These are phyloP conservation scores for Solanum ahanhuiri DNA, from an alignment of 257 asterid genomes.

Conservation along the genomic window DNA sequence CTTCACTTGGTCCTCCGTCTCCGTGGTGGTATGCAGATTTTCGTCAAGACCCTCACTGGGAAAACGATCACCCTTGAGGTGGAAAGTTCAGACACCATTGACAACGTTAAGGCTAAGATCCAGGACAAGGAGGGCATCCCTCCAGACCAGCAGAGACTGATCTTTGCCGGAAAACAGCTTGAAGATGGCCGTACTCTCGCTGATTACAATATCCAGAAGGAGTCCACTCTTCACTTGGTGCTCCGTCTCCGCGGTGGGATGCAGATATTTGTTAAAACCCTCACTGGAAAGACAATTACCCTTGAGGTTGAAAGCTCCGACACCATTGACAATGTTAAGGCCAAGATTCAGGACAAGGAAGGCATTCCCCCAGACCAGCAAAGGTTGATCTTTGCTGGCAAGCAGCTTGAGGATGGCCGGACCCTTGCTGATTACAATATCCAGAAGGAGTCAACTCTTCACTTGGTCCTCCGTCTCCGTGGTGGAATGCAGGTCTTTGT, in stretches of 20 bases:
- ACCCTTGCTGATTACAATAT: slow-evolving; percentile 24
- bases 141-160: background rate
- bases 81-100: background rate
- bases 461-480: slow-evolving; percentile 35
- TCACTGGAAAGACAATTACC: background rate
- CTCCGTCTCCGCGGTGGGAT: background rate
- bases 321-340: background rate
- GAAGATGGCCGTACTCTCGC: background rate
- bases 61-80: background rate
- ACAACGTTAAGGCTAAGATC: background rate
- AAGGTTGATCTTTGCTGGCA: background rate
- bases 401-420: background rate
- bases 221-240: background rate
- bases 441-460: slow-evolving; percentile 46
- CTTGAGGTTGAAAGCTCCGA: background rate
- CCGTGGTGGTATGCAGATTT: slow-evolving; percentile 19
- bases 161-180: background rate
- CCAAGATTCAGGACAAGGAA: background rate
- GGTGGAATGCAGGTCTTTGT: slow-evolving; percentile 43
- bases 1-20: background rate
- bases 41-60: slow-evolving; percentile 22
- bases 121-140: background rate
- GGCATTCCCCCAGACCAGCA: background rate
- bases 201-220: background rate
- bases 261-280: slow-evolving; percentile 26